A percentile compares a stretch with the other conserved stretches of the same genome.
Evolutionary conservation across 306 rosid species (phyloP).

Genomic region (Malus sieversii): DNA sequence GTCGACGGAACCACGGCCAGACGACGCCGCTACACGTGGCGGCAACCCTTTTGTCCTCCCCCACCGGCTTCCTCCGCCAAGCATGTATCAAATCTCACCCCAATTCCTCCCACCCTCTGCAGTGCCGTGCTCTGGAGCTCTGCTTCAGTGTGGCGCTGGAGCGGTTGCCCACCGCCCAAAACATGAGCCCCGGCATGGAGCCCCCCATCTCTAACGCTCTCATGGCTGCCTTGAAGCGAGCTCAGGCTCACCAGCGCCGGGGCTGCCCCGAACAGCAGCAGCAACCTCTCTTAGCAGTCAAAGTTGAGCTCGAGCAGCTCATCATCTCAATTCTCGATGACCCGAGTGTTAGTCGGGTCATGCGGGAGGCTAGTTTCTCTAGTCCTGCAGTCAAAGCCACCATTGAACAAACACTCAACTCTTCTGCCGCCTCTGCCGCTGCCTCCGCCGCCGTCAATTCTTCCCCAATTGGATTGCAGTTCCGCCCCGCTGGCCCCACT

Average conservation of each 20-base stretch:
- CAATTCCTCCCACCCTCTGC: constrained; percentile 93
- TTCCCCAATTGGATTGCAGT: constrained; percentile 53
- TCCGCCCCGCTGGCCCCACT: constrained; percentile 34
- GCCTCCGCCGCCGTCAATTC: constrained; percentile 29
- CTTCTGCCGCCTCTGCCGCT: constrained; percentile 26
- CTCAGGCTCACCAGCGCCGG: constrained; percentile 95
- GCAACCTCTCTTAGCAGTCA: constrained; percentile 88
- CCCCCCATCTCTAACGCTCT: constrained; percentile 93
- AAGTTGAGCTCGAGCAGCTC: constrained; percentile 87
- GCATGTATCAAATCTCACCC: constrained; percentile 98
- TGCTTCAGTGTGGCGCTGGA: constrained; percentile 94
- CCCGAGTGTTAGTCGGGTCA: constrained; percentile 92
- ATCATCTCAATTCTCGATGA: constrained; percentile 93
- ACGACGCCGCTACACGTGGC: constrained; percentile 99
- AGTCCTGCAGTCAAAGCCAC: constrained; percentile 88
- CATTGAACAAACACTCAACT: constrained; percentile 70
- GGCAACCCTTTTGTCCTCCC: constrained; percentile 70
- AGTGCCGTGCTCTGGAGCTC: constrained; percentile 93
- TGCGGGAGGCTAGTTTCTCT: constrained; percentile 92
- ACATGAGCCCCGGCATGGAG: constrained; percentile 48
- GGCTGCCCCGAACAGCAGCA: constrained; percentile 98
- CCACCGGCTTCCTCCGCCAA: constrained; percentile 79
- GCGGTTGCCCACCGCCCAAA: constrained; percentile 82
- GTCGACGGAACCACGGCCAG: constrained; percentile 88
- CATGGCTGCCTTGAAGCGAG: constrained; percentile 92